Percentiles rank a stretch among this genome's conserved stretches.
These are phyloP conservation scores for Kitagawia praeruptora DNA, from an alignment of 129 eudicot genomes.

Conservation along the genomic window DNA sequence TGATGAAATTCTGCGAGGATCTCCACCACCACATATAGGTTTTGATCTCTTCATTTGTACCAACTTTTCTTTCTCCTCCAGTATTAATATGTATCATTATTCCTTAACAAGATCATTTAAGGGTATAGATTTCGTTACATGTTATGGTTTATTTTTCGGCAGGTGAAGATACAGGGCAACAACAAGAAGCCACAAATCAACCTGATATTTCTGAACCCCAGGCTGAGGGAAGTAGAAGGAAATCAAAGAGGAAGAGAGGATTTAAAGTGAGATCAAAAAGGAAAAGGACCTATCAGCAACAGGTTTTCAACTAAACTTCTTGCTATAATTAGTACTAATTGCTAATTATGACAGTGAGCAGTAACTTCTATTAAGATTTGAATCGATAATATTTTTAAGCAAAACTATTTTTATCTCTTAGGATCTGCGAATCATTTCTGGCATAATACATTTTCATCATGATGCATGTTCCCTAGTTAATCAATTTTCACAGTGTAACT, in stretches of 20 bases:
- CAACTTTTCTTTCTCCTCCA: background rate
- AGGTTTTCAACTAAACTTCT: constrained; percentile 31
- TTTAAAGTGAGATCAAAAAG: background rate
- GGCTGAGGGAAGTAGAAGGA: constrained; percentile 9
- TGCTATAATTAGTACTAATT: background rate
- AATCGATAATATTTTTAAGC: background rate
- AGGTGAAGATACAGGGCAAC: constrained; percentile 25
- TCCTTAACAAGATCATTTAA: background rate
- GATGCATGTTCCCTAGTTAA: background rate
- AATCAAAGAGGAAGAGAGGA: constrained; percentile 14
- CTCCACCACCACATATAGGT: constrained; percentile 28
- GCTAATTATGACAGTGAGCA: background rate
- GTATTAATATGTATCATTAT: background rate
- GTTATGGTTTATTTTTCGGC: background rate
- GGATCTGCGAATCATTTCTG: background rate
- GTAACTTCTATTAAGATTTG: background rate
- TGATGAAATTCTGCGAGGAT: constrained; percentile 16
- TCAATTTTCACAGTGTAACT: background rate
- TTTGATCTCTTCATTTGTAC: background rate
- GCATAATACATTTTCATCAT: background rate
- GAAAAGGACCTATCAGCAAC: background rate
- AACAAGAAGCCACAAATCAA: constrained; percentile 13
- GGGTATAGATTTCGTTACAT: background rate
- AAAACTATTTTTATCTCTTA: background rate
- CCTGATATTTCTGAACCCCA: background rate